A percentile compares a stretch with the other conserved stretches of the same genome.
These are phyloP conservation scores for Sparassis latifolia DNA, from an alignment of 1,284 basidiomycete genomes.

Conservation along the genomic window DNA sequence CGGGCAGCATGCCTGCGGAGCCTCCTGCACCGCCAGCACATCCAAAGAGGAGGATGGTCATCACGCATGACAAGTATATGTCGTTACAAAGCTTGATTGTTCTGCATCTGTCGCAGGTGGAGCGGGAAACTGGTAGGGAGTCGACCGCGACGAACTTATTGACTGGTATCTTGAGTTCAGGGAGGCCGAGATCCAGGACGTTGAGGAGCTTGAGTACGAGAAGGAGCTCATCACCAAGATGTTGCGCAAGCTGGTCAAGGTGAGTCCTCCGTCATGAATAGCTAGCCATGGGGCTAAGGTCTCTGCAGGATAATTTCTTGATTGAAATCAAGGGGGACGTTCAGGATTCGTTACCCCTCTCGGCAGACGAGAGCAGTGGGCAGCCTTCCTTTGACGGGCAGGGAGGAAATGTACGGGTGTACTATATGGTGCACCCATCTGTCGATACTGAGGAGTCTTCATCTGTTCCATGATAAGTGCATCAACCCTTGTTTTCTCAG, in stretches of 20 bases:
- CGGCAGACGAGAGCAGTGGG: conserved; percentile 49
- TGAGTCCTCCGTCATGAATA: conserved; percentile 28
- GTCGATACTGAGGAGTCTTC: conserved; percentile 61
- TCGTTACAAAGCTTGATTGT: conserved; percentile 87
- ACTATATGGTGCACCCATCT: conserved; percentile 77
- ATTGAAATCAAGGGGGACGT: conserved; percentile 81
- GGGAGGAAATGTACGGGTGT: conserved; percentile 58
- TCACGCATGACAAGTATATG: conserved; percentile 95
- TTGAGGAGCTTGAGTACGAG: conserved; percentile 91
- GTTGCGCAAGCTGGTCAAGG: conserved; percentile 86
- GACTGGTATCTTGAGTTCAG: conserved; percentile 96
- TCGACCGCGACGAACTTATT: conserved; percentile 86
- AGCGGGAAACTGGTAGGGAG: conserved; percentile 72
- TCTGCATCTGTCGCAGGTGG: conserved; percentile 73
- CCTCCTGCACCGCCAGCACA: conserved; percentile 21
- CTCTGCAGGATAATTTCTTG: conserved; percentile 73
- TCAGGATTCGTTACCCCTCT: conserved; percentile 65
- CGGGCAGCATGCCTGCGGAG: conserved; percentile 24
- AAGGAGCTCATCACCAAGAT: conserved; percentile 88
- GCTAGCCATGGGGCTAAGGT: conserved; percentile 3
- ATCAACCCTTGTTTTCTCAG: not conserved
- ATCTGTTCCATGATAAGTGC: conserved; percentile 16
- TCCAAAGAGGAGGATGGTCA: conserved; percentile 77
- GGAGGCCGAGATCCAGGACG: conserved; percentile 78
- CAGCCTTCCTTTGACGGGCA: conserved; percentile 39